phyloP scores from a whole-genome alignment of 441 rosid species.

The Populus hybrid region DNA sequence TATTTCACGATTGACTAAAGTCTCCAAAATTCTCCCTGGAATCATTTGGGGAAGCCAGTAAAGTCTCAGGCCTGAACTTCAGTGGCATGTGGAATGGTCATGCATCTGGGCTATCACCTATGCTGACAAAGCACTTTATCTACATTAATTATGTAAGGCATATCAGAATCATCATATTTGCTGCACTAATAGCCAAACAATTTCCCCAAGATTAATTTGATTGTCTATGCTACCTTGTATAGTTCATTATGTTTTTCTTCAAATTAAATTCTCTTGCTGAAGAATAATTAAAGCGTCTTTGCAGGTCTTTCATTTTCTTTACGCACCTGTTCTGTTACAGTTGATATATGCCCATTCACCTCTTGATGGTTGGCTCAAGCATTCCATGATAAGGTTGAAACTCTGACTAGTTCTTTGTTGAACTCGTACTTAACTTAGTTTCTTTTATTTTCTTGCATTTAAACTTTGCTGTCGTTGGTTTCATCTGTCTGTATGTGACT shows the following conservation, averaged over 20 bases:
- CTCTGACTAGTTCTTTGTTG: slow-evolving; percentile 11
- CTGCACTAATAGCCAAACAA: too few relatives aligned
- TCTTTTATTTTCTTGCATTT: background rate
- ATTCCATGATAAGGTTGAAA: slow-evolving; percentile 85
- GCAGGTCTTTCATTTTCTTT: slow-evolving; percentile 93
- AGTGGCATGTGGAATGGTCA: background rate
- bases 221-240: background rate
- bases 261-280: slow-evolving; percentile 26
- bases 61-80: background rate
- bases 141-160: background rate
- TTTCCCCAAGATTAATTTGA: too few relatives aligned
- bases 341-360: slow-evolving; percentile 74
- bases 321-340: slow-evolving; percentile 61
- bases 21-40: background rate
- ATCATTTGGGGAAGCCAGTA: background rate
- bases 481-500: slow-evolving; percentile 17
- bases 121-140: background rate
- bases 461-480: slow-evolving; percentile 10
- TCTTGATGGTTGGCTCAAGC: slow-evolving; percentile 84
- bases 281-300: slow-evolving; percentile 22
- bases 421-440: slow-evolving; percentile 1
- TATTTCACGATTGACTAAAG: background rate
- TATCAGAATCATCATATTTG: background rate
- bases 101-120: background rate
- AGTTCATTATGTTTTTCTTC: background rate